Conservation (phyloP, 2,329 filamentous ascomycete genomes). For the Botrytis paeoniae region DNA sequence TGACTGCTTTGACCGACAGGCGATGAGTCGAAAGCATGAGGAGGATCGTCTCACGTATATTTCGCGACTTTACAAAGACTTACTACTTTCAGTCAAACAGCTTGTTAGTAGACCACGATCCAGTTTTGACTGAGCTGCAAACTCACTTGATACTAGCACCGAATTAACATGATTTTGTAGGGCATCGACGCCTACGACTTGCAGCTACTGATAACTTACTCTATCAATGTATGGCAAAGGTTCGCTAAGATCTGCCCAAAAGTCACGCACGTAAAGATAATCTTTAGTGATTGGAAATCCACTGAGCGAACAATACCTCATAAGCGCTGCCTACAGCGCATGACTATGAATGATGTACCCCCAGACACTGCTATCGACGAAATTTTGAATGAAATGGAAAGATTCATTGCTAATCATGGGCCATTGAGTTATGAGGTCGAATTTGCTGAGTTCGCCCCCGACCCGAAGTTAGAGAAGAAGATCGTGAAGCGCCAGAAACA, state of each 20-base stretch:
- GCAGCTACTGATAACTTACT: fast-evolving
- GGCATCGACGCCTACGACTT: fast-evolving
- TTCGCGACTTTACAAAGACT: not conserved
- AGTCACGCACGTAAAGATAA: not conserved
- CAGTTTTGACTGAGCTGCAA: not conserved
- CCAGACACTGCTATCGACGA: not conserved
- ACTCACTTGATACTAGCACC: not conserved
- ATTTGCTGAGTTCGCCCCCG: not conserved
- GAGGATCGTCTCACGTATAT: too few species aligned
- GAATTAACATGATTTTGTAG: not conserved
- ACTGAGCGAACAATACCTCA: fast-evolving
- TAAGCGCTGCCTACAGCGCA: not conserved
- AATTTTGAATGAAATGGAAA: not conserved
- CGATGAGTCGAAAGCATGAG: too few species aligned
- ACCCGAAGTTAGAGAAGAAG: too few species aligned
- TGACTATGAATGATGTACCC: not conserved
- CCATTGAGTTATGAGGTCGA: not conserved
- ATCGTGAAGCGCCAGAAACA: not conserved
- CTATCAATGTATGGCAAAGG: not conserved
- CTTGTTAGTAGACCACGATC: not conserved
- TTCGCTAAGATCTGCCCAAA: not conserved
- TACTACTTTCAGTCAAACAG: not conserved
- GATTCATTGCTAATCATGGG: not conserved
- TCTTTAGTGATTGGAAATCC: not conserved
- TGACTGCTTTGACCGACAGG: too few species aligned